Conservation (phyloP, 75 land plant species). For the Sequoia sempervirens region DNA sequence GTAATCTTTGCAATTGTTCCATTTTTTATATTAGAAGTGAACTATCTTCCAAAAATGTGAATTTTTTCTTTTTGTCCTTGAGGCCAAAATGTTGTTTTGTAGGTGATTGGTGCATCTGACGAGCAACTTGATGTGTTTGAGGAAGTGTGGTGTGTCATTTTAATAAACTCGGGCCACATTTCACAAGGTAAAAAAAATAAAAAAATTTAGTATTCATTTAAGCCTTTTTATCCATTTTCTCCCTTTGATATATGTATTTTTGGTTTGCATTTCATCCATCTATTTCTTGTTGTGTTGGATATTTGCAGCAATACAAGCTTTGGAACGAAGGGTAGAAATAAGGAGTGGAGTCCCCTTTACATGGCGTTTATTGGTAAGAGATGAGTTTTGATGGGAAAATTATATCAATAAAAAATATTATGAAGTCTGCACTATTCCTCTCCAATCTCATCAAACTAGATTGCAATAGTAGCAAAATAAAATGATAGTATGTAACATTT, state of each 20-base stretch:
- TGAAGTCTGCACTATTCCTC: neutral
- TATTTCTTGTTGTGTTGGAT: neutral
- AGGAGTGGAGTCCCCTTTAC: slow-evolving; percentile 54
- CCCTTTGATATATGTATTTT: neutral
- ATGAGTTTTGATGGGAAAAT: neutral
- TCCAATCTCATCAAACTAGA: neutral
- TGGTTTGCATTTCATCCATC: neutral
- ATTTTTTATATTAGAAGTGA: neutral
- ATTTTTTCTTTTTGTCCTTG: neutral
- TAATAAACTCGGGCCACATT: slow-evolving; percentile 50
- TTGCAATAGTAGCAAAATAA: neutral
- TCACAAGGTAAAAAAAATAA: slow-evolving; percentile 37
- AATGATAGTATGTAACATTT: neutral
- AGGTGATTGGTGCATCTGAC: slow-evolving; percentile 98
- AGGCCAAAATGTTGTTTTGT: neutral
- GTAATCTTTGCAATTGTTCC: neutral
- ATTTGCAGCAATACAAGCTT: slow-evolving; percentile 39
- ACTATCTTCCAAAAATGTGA: neutral
- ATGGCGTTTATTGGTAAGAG: slow-evolving; percentile 59
- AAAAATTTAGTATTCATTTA: neutral
- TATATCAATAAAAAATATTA: neutral
- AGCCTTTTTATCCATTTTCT: neutral
- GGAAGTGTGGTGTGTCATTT: slow-evolving; percentile 55
- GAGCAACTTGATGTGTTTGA: slow-evolving; percentile 93
- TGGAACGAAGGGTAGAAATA: slow-evolving; percentile 26